Evolutionary conservation across 2,329 filamentous ascomycete species (phyloP), one percentile per base, ranked within the genome.

Genomic region (Exophiala aquamarina): DNA sequence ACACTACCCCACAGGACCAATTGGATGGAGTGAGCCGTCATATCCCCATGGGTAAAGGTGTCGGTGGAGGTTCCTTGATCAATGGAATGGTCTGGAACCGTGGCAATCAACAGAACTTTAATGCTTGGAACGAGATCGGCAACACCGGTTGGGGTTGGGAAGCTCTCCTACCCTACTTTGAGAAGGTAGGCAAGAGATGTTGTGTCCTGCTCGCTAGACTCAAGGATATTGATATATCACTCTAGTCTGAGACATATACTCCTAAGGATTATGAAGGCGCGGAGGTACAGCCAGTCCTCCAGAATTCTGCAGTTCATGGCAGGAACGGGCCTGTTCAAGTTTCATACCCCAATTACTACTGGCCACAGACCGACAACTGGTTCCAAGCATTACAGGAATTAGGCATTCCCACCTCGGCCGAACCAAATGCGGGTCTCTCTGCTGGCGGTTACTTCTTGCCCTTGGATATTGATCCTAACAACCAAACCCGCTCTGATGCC

Each of bases 111-210:
- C 57, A 61, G 1, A 71, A 73, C 31, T 73, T 74, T 37, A 62
- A 75, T 39, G 61, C 64, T 1, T 78, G 75, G 74, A 65, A 65
- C 28, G 59, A 60, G 2, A 56, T 78, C 1, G 75, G 73, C 0
- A 73, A 74, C 31, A 57, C 66, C 0, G 72, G 69, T 2, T 76
- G 71, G 70, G 63, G 61, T 11, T 75, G 70, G 63, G 60, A 68
- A 1, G 63, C 62, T 17, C 58, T 81, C 9, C 58, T 74, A 1
- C 74, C 71, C 0, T 79, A 78, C 52, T 74, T 79, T 54, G 64
- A 66, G 20, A 78, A 77, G 63, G 66, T 70, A 14, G 50, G 57
- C 37, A 56, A 51, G 2, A 54, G 53, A 23, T 38, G 43, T 11
- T 38, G 37, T 14, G 23, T 11, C 23, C 23, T 11, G 23, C 11